phyloP scores from a whole-genome alignment of 805 yeast genomes.

The Candida oleophila region DNA sequence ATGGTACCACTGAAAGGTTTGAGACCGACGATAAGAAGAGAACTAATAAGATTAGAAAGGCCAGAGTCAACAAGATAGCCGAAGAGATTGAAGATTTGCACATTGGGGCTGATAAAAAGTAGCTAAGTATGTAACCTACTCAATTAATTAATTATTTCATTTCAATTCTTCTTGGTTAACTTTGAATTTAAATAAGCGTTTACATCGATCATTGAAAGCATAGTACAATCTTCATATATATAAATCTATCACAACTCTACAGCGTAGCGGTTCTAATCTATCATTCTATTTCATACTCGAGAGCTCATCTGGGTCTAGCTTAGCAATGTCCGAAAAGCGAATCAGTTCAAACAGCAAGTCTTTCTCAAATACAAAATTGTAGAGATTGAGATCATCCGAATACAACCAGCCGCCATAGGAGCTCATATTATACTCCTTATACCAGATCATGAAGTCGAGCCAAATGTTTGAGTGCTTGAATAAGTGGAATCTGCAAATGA shows the following conservation, averaged over 20 bases:
- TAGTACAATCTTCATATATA: too few relatives aligned
- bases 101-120: slow-evolving; percentile 4
- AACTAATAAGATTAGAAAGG: slow-evolving; percentile 35
- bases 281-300: too few relatives aligned
- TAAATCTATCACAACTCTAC: too few relatives aligned
- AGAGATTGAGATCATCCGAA: slow-evolving; percentile 8
- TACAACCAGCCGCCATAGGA: slow-evolving; percentile 2
- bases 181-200: too few relatives aligned
- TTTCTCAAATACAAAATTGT: slow-evolving; percentile 8
- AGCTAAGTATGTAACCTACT: too few relatives aligned
- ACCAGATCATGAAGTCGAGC: slow-evolving; percentile 25
- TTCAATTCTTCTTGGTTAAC: too few relatives aligned
- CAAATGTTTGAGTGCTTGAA: slow-evolving; percentile 23
- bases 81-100: slow-evolving; percentile 31
- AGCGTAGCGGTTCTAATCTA: too few relatives aligned
- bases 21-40: slow-evolving; percentile 31
- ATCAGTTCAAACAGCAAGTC: slow-evolving; percentile 2
- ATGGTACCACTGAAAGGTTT: slow-evolving; percentile 14
- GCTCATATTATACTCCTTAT: slow-evolving; percentile 1
- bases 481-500: slow-evolving; percentile 21
- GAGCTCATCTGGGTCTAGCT: slow-evolving; percentile 3
- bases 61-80: slow-evolving; percentile 32
- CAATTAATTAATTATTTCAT: too few relatives aligned
- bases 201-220: too few relatives aligned
- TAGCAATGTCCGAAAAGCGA: slow-evolving; percentile 4